Evolutionary conservation across 768 basidiomycete species (phyloP).

Genomic region (Tricholoma hemisulphureum): DNA sequence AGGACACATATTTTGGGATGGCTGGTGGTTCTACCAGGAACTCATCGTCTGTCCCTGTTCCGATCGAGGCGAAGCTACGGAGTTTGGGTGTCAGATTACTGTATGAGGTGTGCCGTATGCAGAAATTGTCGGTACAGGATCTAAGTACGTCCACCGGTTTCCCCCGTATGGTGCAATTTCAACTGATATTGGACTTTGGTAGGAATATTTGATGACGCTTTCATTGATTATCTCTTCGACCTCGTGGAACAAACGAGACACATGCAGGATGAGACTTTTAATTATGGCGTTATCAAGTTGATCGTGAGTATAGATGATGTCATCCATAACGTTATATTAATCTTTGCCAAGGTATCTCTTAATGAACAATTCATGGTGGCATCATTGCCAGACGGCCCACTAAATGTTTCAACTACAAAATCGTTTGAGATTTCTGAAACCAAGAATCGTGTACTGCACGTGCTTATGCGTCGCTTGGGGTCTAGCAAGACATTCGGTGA

Average conservation of each 20-base stretch:
- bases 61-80: constrained; percentile 83
- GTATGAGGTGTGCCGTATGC: constrained; percentile 92
- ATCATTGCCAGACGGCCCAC: constrained; percentile 42
- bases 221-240: constrained; percentile 88
- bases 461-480: constrained; percentile 80
- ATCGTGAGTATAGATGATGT: constrained; percentile 54
- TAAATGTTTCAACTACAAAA: constrained; percentile 9
- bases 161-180: background rate
- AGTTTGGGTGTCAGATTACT: constrained; percentile 69
- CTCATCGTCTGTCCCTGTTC: constrained; percentile 48
- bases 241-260: constrained; percentile 90
- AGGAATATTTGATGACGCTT: constrained; percentile 80
- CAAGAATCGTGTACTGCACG: constrained; percentile 77
- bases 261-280: constrained; percentile 88
- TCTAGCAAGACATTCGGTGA: constrained; percentile 95
- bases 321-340: background rate
- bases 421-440: constrained; percentile 34
- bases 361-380: constrained; percentile 99
- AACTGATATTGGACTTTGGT: constrained; percentile 3
- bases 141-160: constrained; percentile 53
- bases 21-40: constrained; percentile 34
- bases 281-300: constrained; percentile 93
- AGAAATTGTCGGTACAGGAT: constrained; percentile 75
- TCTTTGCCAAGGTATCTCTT: constrained; percentile 65
- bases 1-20: constrained; percentile 55